Percentiles rank a stretch among this genome's conserved stretches.
Conservation (phyloP, 306 rosid genomes). For the Phaseolus lunatus region DNA sequence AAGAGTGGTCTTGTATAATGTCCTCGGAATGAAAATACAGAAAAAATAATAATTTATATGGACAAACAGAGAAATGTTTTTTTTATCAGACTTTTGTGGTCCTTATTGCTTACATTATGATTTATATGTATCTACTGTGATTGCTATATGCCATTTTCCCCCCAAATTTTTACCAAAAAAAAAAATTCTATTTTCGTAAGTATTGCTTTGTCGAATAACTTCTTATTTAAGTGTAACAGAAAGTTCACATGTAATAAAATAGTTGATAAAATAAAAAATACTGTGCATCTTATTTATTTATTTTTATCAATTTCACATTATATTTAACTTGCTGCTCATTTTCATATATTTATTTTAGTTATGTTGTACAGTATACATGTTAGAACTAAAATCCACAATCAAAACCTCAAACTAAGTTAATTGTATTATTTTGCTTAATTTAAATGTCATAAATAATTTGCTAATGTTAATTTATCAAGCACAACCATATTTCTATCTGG, state of each 20-base stretch:
- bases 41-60: conserved; percentile 26
- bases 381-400: too few relatives aligned
- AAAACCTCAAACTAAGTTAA: too few relatives aligned
- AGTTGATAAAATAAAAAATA: not conserved
- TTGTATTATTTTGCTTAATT: too few relatives aligned
- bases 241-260: not conserved
- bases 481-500: too few relatives aligned
- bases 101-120: conserved; percentile 9
- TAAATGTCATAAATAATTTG: too few relatives aligned
- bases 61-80: conserved; percentile 2
- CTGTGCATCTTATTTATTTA: not conserved
- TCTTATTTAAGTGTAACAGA: not conserved
- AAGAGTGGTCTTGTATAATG: conserved; percentile 5
- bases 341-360: too few relatives aligned
- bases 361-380: too few relatives aligned
- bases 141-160: not conserved
- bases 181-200: not conserved
- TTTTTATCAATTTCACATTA: not conserved
- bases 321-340: too few relatives aligned
- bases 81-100: conserved; percentile 37
- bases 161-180: not conserved
- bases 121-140: conserved; percentile 2
- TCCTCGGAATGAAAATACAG: not conserved
- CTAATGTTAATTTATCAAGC: too few relatives aligned
- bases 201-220: not conserved